phyloP scores from a whole-genome alignment of 208 protist genomes.

The Porcisia deanei region DNA sequence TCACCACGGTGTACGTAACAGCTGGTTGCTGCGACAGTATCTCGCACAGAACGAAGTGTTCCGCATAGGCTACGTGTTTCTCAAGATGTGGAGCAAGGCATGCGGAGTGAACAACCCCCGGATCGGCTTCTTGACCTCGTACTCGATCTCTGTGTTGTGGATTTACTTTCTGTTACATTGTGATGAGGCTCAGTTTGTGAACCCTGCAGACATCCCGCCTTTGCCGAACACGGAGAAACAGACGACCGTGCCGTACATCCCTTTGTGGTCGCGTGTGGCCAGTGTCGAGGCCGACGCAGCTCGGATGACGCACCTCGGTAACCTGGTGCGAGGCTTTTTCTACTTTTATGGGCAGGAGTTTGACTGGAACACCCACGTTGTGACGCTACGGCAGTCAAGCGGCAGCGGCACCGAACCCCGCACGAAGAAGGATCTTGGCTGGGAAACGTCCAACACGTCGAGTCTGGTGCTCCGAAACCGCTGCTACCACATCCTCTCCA shows the following conservation, averaged over 20 bases:
- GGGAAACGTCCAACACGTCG: slow-evolving; percentile 37
- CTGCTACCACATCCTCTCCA: slow-evolving; percentile 67
- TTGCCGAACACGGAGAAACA: slow-evolving; percentile 26
- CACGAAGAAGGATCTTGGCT: slow-evolving; percentile 38
- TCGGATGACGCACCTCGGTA: slow-evolving; percentile 28
- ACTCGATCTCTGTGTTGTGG: slow-evolving; percentile 77
- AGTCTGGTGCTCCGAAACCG: slow-evolving; percentile 39
- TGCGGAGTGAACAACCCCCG: slow-evolving; percentile 76
- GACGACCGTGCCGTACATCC: slow-evolving; percentile 44
- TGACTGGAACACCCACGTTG: slow-evolving; percentile 52
- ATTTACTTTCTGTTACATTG: slow-evolving; percentile 67
- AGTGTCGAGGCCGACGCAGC: background rate
- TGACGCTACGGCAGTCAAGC: slow-evolving; percentile 33
- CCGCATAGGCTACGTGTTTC: slow-evolving; percentile 64
- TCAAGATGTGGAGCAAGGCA: slow-evolving; percentile 84
- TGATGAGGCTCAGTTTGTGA: slow-evolving; percentile 42
- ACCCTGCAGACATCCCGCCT: slow-evolving; percentile 31
- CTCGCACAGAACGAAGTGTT: slow-evolving; percentile 48
- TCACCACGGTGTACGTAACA: slow-evolving; percentile 75
- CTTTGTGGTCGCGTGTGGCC: slow-evolving; percentile 39
- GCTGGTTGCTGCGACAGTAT: slow-evolving; percentile 77
- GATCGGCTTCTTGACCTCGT: slow-evolving; percentile 76
- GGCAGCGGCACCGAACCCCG: slow-evolving; percentile 1
- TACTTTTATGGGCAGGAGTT: slow-evolving; percentile 55
- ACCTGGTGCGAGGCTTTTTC: slow-evolving; percentile 57